Base-by-base conservation (phyloP, 495 filamentous ascomycete species). In the Haplographium delicatum region DNA sequence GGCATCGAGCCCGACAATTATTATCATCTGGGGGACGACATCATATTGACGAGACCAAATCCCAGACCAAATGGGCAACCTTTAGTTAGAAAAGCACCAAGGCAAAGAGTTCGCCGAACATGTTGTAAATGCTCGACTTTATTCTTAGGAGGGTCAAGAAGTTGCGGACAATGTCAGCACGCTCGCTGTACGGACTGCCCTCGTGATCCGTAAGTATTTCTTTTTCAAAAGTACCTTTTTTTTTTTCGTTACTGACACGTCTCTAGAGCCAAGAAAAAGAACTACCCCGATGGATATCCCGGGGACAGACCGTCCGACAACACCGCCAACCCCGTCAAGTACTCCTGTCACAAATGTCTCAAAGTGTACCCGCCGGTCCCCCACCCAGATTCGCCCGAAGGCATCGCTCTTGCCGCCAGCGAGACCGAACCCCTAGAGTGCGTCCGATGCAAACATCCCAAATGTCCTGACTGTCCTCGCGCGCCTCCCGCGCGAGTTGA, bases 161-260 rank as follows among this genome's bases (percentile, higher is more conserved):
- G 82, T 44, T 95, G 90, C 62, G 66, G 68, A 11, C 77, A 72
- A 49, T 95, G 89, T 63, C 72, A 72, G 34, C 91, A 96, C 68
- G 60, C 74, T 22, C 84, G 88, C 30, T 95, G 91, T 78, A 85
- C 80, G 56, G 79, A 76, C 48, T 95, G 89, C 66, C 89, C 87
- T 10, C 71, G 89, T 33, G 83, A 88, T 50, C 88, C 89, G 84
- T 89, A 81, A 65, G 85, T 82, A 20, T 8, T 23, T 40, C 27
- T 28, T 52, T n/a, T n/a, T n/a, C n/a, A n/a, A n/a, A n/a, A n/a
- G n/a, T n/a, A n/a, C 52, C 58, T 53, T 50, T 25, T 50, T 33
- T 18, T 44, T 54, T 47, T 48, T 16, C 20, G 9, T 30, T 25
- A 34, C 64, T 71, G 59, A 72, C 59, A 39, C 51, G 13, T 22